Evolutionary conservation across 768 basidiomycete genomes (phyloP).

Genomic region (Mycena belliarum): DNA sequence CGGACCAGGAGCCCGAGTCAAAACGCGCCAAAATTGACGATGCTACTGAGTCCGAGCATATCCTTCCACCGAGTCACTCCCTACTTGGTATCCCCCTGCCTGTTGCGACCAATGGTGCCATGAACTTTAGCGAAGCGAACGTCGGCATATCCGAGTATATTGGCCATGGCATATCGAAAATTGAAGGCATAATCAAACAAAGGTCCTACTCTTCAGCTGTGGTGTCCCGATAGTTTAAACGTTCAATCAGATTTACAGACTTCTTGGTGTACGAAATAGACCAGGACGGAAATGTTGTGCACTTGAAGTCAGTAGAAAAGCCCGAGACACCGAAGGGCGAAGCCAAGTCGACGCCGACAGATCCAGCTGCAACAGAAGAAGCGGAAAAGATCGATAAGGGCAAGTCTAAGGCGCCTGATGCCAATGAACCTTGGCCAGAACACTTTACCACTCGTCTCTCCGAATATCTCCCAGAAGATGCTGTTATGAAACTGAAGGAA

Average conservation of each 20-base stretch:
- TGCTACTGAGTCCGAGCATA: slow-evolving; percentile 29
- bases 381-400: slow-evolving; percentile 10
- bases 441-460: slow-evolving; percentile 55
- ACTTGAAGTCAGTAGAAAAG: slow-evolving; percentile 75
- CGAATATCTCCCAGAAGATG: slow-evolving; percentile 62
- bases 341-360: slow-evolving; percentile 23
- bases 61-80: slow-evolving; percentile 74
- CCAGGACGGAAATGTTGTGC: slow-evolving; percentile 75
- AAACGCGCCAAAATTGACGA: slow-evolving; percentile 46
- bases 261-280: slow-evolving; percentile 94
- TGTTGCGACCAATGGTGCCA: slow-evolving; percentile 45
- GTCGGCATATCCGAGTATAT: slow-evolving; percentile 93
- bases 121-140: slow-evolving; percentile 72
- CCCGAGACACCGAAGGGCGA: slow-evolving; percentile 59
- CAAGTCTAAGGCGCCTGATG: slow-evolving; percentile 29
- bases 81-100: slow-evolving; percentile 63
- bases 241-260: slow-evolving; percentile 80
- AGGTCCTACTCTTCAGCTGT: slow-evolving; percentile 52
- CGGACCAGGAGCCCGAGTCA: slow-evolving; percentile 40
- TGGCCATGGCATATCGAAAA: slow-evolving; percentile 62
- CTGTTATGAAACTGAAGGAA: slow-evolving; percentile 62
- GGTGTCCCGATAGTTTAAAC: neutral
- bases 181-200: slow-evolving; percentile 96
- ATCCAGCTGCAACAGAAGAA: slow-evolving; percentile 7
- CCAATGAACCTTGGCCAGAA: slow-evolving; percentile 66